Base-by-base conservation (phyloP, 1,139 yeast species). In the Chernovozyma sophiae-reginae region DNA sequence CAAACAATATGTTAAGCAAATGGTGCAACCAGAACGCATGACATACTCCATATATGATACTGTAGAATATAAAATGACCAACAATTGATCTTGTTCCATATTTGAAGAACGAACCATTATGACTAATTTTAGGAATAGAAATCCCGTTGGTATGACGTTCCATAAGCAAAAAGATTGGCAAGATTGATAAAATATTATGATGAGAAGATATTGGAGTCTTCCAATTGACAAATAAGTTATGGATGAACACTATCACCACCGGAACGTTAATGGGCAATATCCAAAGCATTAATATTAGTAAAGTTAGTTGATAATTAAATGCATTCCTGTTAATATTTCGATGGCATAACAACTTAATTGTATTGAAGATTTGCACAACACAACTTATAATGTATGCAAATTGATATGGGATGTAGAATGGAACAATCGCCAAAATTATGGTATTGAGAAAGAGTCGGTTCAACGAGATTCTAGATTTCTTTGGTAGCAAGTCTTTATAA, bases 171-270 rank as follows among this genome's bases (percentile, higher is more conserved):
- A 82, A 63, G 1, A 81, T 74, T 1, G 92, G 90, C 11, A 80
- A 55, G 15, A 84, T 73, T 0, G 89, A 81, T 40, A 83, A 55
- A 34, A 81, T 62, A 50, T 83, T 83, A 53, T 83, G 92, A 53
- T 83, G 92, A 0, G 90, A 81, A 13, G 83, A 77, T 47, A 84
- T 83, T 17, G 90, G 85, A 0, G 89, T 82, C 37, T 67, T 73
- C 90, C 92, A 83, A 45, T 70, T 75, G 28, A 83, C 69, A 2
- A 81, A 71, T 42, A 82, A 61, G 52, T 84, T 82, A 51, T 83
- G 90, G 19, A 81, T 62, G 58, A 82, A 81, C 2, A 83, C 92
- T 42, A 83, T 63, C 22, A 84, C 54, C 1, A 81, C 78, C 0
- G 94, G 92, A 1, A 78, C 64, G 47, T 81, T 79, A 22, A 83